Evolutionary conservation across 176 grass and related monocot genomes (phyloP).

Genomic region (Eragrostis curvula): DNA sequence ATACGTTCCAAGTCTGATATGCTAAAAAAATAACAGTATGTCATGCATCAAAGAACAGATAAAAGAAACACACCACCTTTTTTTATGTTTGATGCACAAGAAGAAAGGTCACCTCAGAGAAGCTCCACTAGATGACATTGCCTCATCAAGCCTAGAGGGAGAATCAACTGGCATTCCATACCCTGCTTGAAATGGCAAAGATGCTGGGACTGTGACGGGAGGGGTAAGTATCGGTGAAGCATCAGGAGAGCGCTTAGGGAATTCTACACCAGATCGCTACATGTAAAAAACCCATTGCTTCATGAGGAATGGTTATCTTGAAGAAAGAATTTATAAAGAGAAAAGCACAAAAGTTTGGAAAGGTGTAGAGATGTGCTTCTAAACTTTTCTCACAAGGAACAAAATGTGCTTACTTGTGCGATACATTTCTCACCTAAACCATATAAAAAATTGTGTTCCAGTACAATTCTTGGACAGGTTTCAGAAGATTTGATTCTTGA

Average conservation of each 20-base stretch:
- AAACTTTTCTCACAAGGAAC: background rate
- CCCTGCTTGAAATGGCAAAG: conserved; percentile 44
- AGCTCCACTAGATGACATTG: conserved; percentile 67
- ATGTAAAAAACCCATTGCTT: conserved; percentile 20
- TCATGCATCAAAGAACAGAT: background rate
- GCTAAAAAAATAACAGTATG: conserved; percentile 46
- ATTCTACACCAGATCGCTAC: conserved; percentile 74
- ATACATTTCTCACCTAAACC: background rate
- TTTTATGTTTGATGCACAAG: background rate
- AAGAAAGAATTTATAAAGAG: background rate
- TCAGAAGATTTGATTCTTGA: background rate
- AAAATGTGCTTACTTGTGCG: background rate
- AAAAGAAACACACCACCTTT: conserved; percentile 5
- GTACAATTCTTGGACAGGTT: too few relatives aligned
- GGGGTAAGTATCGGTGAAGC: conserved; percentile 70
- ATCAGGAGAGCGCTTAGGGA: conserved; percentile 64
- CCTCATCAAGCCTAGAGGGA: conserved; percentile 67
- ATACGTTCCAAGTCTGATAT: conserved; percentile 66
- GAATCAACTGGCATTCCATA: conserved; percentile 65
- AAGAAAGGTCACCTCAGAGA: conserved; percentile 55
- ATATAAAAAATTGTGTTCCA: background rate
- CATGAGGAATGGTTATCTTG: background rate
- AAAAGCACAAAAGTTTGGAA: background rate
- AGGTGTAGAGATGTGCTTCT: background rate
- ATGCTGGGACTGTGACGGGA: conserved; percentile 40